A percentile compares a stretch with the other conserved stretches of the same genome.
These are phyloP conservation scores for Clonostachys sp. DNA, from an alignment of 2,329 filamentous ascomycete genomes.

Conservation along the genomic window DNA sequence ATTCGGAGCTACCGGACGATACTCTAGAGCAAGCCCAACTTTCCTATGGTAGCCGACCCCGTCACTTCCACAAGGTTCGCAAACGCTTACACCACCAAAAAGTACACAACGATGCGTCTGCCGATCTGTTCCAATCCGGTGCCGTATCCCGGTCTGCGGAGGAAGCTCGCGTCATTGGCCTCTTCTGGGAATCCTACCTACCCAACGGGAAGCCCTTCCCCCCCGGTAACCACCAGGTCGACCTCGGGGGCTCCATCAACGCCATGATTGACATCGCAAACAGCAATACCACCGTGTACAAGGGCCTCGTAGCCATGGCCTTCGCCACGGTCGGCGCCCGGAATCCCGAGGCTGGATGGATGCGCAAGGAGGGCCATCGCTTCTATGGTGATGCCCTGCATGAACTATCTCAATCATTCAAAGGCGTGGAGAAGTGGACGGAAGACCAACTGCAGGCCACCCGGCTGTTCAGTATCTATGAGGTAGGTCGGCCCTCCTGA, in stretches of 20 bases:
- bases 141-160: not conserved
- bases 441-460: not conserved
- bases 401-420: not conserved
- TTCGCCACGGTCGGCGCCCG: not conserved
- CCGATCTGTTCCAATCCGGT: not conserved
- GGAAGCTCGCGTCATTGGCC: not conserved
- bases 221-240: not conserved
- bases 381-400: slow-evolving; percentile 2
- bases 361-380: not conserved
- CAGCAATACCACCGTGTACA: not conserved
- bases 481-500: not conserved
- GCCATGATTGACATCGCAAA: not conserved
- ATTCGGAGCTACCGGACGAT: no score
- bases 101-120: not conserved
- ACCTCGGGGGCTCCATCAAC: not conserved
- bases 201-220: slow-evolving; percentile 4
- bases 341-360: not conserved
- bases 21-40: no score
- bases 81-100: not conserved
- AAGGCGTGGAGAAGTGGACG: not conserved
- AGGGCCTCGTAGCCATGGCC: slow-evolving; percentile 1
- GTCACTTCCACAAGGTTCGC: not conserved
- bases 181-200: slow-evolving; percentile 6
- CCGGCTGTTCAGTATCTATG: slow-evolving; percentile 3
- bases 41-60: not conserved